Base-by-base conservation (phyloP, 2,329 filamentous ascomycete genomes). In the Torrubiellomyces zombiae region DNA sequence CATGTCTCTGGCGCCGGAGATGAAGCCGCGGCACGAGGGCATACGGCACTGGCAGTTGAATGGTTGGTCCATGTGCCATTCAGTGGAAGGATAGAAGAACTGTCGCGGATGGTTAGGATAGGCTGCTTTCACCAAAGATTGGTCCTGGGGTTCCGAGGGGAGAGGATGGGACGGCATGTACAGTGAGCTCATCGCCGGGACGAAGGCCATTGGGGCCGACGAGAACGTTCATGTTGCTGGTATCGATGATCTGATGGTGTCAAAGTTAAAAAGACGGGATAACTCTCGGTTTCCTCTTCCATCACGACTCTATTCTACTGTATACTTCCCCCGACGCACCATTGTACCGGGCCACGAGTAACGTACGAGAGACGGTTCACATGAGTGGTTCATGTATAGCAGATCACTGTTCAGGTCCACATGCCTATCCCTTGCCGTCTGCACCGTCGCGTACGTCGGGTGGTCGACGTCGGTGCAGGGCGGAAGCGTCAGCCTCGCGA, bases 11-110 rank as follows among this genome's bases (percentile, higher is more conserved):
- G 75, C 75, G 10, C 75, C 75, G 21, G 51, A 47, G 33, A 81
- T 76, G 33, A 47, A 56, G 10, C 73, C 72, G 26, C 60, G 58
- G 50, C 75, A 81, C 12, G 53, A 51, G 1, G 53, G 36, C 4
- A 56, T 57, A 32, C 59, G 57, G 43, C 75, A 81, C 30, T 63
- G 53, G 44, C 75, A 81, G 31, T 63, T 51, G 42, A 81, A 81
- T 4, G 71, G 61, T 53, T 80, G 75, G 16, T 68, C 67, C 75
- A 81, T 79, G 39, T 58, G 40, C 73, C 73, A 81, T 49, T 81
- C 75, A 2, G 74, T 79, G 27, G 70, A 77, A 4, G 75, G 74
- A 38, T 81, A 81, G 51, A 80, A 81, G 53, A 79, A 81, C 43
- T 67, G 8, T 9, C 1, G 9, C 3, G 10, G 12, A 13, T 19